These are phyloP conservation scores for Omphalea diandra DNA, from an alignment of 441 rosid species.

Conservation along the genomic window DNA sequence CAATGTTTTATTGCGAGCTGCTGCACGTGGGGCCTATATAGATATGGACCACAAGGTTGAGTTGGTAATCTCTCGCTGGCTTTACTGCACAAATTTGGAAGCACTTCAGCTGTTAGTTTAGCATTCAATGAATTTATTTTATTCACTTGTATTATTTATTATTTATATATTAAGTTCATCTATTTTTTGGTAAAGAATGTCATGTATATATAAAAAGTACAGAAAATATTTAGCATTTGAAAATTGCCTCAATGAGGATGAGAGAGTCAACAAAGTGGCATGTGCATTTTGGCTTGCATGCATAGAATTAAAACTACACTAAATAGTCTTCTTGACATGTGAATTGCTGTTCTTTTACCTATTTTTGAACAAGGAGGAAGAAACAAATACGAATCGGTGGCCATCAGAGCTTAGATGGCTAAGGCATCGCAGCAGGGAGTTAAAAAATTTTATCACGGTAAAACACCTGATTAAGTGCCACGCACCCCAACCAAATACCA, in stretches of 20 bases:
- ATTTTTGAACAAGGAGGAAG: no score
- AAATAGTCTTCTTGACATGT: background rate
- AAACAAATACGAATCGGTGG: no score
- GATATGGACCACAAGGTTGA: background rate
- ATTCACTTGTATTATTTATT: no score
- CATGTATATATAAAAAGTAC: no score
- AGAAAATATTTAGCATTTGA: no score
- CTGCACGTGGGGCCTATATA: background rate
- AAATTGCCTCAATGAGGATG: background rate
- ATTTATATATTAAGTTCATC: no score
- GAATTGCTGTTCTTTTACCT: background rate
- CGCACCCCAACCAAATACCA: background rate
- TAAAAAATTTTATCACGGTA: background rate
- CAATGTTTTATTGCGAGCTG: background rate
- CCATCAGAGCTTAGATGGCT: constrained; percentile 9
- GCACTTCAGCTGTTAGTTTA: no score
- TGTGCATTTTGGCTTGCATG: background rate
- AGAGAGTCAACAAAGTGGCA: background rate
- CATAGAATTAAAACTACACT: background rate
- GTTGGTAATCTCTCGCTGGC: background rate
- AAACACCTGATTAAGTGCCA: background rate
- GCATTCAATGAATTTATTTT: no score
- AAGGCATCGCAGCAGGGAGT: background rate
- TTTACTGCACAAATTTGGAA: no score
- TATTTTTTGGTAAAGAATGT: no score